Conservation (phyloP, 75 land plant species). For the Pinus tabuliformis region DNA sequence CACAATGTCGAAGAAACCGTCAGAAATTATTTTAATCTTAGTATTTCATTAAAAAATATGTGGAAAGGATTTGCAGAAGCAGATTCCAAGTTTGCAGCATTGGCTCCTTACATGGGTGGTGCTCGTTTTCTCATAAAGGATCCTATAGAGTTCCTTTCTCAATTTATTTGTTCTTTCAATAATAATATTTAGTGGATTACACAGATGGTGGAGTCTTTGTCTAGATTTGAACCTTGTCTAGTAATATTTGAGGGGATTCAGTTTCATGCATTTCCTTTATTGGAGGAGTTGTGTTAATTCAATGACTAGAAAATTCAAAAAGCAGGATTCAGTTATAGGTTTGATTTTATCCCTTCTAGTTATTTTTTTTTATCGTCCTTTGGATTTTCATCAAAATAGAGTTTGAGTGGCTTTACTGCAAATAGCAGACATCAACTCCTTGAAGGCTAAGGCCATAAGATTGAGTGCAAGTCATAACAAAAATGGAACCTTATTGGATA, state of each 20-base stretch:
- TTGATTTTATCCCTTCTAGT: background rate
- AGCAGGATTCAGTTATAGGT: slow-evolving; percentile 97
- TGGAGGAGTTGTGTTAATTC: slow-evolving; percentile 52
- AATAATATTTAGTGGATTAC: slow-evolving; percentile 87
- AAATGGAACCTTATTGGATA: too few species aligned
- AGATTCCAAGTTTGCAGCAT: slow-evolving; percentile 72
- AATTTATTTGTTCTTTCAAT: slow-evolving; percentile 96
- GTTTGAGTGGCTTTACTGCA: too few species aligned
- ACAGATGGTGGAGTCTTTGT: slow-evolving; percentile 79
- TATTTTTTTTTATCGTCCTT: background rate
- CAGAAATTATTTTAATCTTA: slow-evolving; percentile 68
- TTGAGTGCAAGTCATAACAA: too few species aligned
- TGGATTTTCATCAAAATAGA: too few species aligned
- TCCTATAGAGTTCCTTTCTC: slow-evolving; percentile 86
- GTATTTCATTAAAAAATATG: slow-evolving; percentile 45
- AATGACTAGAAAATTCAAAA: slow-evolving; percentile 66
- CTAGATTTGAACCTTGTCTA: slow-evolving; percentile 55
- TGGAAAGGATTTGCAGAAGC: slow-evolving; percentile 56
- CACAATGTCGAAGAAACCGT: slow-evolving; percentile 16
- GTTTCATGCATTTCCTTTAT: slow-evolving; percentile 77
- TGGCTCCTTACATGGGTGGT: slow-evolving; percentile 56
- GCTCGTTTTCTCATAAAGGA: slow-evolving; percentile 86
- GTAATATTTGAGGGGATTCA: slow-evolving; percentile 65
- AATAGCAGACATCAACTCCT: too few species aligned
- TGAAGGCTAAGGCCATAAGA: too few species aligned